Conservation (phyloP, 1,139 yeast species). For the Protomyces arabidopsidicola region DNA sequence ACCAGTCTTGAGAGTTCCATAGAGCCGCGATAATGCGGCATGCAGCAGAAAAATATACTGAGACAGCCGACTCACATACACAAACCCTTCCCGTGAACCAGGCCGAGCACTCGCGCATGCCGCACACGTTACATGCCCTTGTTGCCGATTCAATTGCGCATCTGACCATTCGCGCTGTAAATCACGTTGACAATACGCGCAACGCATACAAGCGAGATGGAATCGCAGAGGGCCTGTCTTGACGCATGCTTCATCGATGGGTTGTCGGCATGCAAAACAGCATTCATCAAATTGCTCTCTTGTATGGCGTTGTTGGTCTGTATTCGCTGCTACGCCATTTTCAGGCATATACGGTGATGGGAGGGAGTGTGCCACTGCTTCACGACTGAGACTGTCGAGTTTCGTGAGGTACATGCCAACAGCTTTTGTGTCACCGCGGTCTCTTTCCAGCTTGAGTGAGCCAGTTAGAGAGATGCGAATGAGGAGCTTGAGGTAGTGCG, state of each 20-base stretch:
- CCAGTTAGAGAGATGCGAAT: conserved; percentile 47
- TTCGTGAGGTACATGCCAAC: conserved; percentile 50
- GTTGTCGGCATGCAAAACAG: conserved; percentile 64
- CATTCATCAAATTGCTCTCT: conserved; percentile 50
- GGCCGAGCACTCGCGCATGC: conserved; percentile 48
- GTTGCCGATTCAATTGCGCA: conserved; percentile 45
- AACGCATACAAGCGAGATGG: conserved; percentile 28
- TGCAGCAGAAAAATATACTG: conserved; percentile 74
- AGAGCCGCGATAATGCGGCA: conserved; percentile 78
- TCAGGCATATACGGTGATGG: conserved; percentile 1
- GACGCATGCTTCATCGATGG: conserved; percentile 58
- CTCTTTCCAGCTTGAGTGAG: conserved; percentile 30
- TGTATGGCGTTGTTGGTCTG: not conserved
- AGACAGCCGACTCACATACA: conserved; percentile 57
- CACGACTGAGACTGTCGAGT: conserved; percentile 17
- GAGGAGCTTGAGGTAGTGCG: conserved; percentile 82
- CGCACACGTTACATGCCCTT: conserved; percentile 50
- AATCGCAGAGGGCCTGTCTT: conserved; percentile 16
- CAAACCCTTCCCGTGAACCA: conserved; percentile 54
- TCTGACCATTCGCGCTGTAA: conserved; percentile 43
- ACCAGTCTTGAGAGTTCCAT: conserved; percentile 17
- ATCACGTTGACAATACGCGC: conserved; percentile 44
- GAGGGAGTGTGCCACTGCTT: conserved; percentile 9
- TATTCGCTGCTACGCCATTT: not conserved
- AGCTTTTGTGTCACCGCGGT: conserved; percentile 40